These are phyloP conservation scores for Cylindrodendrum hubeiense DNA, from an alignment of 2,329 filamentous ascomycete genomes.

Conservation along the genomic window DNA sequence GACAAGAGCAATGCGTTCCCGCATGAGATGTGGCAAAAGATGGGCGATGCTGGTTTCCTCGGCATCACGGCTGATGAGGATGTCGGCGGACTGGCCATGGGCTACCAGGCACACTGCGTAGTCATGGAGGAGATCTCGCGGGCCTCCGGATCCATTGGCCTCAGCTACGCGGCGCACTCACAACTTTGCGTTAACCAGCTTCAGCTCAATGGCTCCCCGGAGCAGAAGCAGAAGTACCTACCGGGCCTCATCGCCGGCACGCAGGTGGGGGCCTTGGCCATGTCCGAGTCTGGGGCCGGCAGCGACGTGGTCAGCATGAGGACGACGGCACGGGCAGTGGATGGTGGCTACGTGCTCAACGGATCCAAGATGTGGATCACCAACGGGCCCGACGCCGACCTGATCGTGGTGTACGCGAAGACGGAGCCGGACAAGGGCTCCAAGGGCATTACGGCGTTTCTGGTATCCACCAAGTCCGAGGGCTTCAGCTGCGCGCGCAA, in stretches of 20 bases:
- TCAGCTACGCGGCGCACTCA: slow-evolving; percentile 95
- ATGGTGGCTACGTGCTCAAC: slow-evolving; percentile 87
- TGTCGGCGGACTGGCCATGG: slow-evolving; percentile 89
- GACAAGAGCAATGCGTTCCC: slow-evolving; percentile 92
- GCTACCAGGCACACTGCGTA: slow-evolving; percentile 95
- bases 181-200: slow-evolving; percentile 98
- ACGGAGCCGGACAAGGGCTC: slow-evolving; percentile 83
- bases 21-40: slow-evolving; percentile 90
- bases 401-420: slow-evolving; percentile 97
- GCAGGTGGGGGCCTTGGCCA: slow-evolving; percentile 88
- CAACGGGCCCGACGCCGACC: slow-evolving; percentile 94
- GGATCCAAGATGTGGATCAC: slow-evolving; percentile 99
- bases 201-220: slow-evolving; percentile 84
- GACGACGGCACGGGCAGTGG: slow-evolving; percentile 81
- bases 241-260: slow-evolving; percentile 85
- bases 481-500: slow-evolving; percentile 92
- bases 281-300: slow-evolving; percentile 93
- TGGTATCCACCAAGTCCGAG: slow-evolving; percentile 77
- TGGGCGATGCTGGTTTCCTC: slow-evolving; percentile 91
- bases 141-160: slow-evolving; percentile 84
- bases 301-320: slow-evolving; percentile 98
- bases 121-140: slow-evolving; percentile 96
- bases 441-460: slow-evolving; percentile 95
- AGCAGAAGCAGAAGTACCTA: slow-evolving; percentile 85
- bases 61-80: slow-evolving; percentile 95